These are phyloP conservation scores for Melastoma candidum DNA, from an alignment of 441 rosid genomes.

Conservation along the genomic window DNA sequence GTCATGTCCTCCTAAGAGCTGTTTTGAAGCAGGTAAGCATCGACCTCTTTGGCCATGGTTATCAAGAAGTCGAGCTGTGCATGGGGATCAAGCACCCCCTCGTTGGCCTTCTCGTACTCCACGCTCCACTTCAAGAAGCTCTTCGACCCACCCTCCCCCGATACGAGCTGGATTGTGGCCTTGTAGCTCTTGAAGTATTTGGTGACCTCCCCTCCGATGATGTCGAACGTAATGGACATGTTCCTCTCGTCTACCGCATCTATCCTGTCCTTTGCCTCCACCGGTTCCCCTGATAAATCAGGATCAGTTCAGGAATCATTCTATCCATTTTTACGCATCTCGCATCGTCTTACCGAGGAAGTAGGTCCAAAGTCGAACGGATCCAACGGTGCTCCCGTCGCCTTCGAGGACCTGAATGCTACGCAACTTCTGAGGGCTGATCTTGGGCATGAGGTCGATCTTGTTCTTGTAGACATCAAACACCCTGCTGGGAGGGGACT, in stretches of 20 bases:
- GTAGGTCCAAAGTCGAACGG: slow-evolving; percentile 17
- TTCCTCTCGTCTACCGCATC: slow-evolving; percentile 13
- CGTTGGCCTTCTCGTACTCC: slow-evolving; percentile 16
- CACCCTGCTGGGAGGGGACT: slow-evolving; percentile 10
- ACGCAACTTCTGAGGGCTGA: slow-evolving; percentile 13
- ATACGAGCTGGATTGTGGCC: slow-evolving; percentile 5
- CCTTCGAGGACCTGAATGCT: slow-evolving; percentile 16
- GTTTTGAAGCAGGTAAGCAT: slow-evolving; percentile 10
- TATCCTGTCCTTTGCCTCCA: slow-evolving; percentile 47
- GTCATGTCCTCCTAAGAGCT: too few species aligned
- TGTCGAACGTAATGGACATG: slow-evolving; percentile 14
- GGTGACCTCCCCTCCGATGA: slow-evolving; percentile 16
- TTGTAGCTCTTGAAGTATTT: slow-evolving; percentile 16
- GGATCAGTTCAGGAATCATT: too few species aligned
- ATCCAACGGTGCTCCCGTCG: slow-evolving; percentile 16
- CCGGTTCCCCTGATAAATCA: too few species aligned
- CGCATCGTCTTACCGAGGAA: slow-evolving; percentile 10
- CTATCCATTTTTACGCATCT: too few species aligned
- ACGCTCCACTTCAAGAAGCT: slow-evolving; percentile 14
- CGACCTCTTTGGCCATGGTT: slow-evolving; percentile 15
- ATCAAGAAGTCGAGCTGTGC: slow-evolving; percentile 13
- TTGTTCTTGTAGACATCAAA: slow-evolving; percentile 16
- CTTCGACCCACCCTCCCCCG: not conserved
- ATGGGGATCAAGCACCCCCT: slow-evolving; percentile 12
- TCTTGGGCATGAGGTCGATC: slow-evolving; percentile 13